Evolutionary conservation across 768 basidiomycete genomes (phyloP).

Genomic region (Boletus sp.): DNA sequence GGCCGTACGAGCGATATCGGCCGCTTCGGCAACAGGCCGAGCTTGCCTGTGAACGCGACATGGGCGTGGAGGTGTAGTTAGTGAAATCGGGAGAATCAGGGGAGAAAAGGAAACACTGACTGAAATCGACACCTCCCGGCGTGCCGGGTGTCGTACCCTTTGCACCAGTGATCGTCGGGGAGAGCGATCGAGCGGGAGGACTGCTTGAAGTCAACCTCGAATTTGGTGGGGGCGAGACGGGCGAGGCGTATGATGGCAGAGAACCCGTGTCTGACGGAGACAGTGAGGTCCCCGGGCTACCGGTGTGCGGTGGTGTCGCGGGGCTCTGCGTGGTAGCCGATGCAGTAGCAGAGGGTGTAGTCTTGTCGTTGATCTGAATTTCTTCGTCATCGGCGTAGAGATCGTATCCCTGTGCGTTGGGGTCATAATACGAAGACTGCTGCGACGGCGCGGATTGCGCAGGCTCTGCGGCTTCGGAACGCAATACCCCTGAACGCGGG

Average conservation of each 20-base stretch:
- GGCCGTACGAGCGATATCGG: constrained; percentile 56
- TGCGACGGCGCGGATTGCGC: constrained; percentile 3
- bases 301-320: not conserved
- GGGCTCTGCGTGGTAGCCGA: not conserved
- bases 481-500: constrained; percentile 10
- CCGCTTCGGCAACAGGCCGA: constrained; percentile 70
- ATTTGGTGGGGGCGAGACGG: not conserved
- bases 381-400: constrained; percentile 20
- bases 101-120: constrained; percentile 15
- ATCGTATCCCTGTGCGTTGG: constrained; percentile 31
- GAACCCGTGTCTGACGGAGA: constrained; percentile 1
- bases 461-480: not conserved
- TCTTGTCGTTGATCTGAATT: constrained; percentile 10
- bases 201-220: not conserved
- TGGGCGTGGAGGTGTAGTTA: not conserved
- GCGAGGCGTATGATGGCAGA: constrained; percentile 4
- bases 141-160: constrained; percentile 13
- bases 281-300: not conserved
- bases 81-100: too few species aligned
- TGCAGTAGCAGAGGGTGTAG: not conserved
- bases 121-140: constrained; percentile 31
- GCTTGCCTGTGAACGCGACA: constrained; percentile 43
- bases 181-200: constrained; percentile 4
- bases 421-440: constrained; percentile 35
- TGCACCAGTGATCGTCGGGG: constrained; percentile 4